phyloP scores from a whole-genome alignment of 345 rosid genomes.

The Murraya koenigii region DNA sequence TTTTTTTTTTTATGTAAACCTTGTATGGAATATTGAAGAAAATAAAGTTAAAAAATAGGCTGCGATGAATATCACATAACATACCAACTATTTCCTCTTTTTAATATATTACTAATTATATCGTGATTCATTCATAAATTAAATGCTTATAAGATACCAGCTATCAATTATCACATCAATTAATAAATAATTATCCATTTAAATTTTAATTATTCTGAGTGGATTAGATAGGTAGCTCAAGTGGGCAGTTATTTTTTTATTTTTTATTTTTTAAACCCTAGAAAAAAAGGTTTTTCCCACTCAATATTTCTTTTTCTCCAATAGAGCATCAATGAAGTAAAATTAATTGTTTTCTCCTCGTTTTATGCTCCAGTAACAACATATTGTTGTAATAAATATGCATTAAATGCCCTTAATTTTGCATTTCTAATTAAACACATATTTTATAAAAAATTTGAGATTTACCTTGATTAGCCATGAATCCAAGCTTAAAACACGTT shows the following conservation, averaged over 20 bases:
- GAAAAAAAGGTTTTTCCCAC: not conserved
- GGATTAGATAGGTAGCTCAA: not conserved
- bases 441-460: too few species aligned
- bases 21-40: too few species aligned
- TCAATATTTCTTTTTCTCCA: not conserved
- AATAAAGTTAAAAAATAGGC: too few species aligned
- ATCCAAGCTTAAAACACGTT: too few species aligned
- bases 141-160: not conserved
- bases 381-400: too few species aligned
- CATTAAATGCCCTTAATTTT: too few species aligned
- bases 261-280: slow-evolving; percentile 12
- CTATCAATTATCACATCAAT: not conserved
- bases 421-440: too few species aligned
- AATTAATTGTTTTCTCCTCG: not conserved
- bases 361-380: not conserved
- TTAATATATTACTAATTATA: not conserved
- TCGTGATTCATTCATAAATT: not conserved
- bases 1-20: too few species aligned
- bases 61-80: not conserved
- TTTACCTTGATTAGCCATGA: too few species aligned
- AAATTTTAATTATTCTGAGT: not conserved
- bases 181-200: not conserved
- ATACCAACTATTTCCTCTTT: not conserved
- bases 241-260: slow-evolving; percentile 8
- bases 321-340: slow-evolving; percentile 2